A percentile compares a stretch with the other conserved stretches of the same genome.
Conservation (phyloP, 495 filamentous ascomycete genomes). For the Penicillium verhagenii region DNA sequence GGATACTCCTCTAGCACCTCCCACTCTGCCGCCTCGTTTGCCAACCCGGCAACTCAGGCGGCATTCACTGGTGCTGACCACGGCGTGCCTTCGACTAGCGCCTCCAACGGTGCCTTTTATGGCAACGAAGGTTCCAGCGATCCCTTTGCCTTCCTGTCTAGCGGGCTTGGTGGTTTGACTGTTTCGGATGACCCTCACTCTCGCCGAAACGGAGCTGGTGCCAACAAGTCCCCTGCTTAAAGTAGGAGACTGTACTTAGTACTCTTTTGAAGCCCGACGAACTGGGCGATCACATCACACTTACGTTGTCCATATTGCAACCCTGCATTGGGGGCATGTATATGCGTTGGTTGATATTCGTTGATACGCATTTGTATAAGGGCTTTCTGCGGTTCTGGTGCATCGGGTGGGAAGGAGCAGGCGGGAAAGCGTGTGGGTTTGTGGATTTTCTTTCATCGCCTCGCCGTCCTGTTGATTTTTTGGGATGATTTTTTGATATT, state of each 20-base stretch:
- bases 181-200: slow-evolving; percentile 76
- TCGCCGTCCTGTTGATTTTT: slow-evolving; percentile 26
- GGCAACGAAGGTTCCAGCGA: slow-evolving; percentile 64
- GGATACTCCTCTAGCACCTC: slow-evolving; percentile 62
- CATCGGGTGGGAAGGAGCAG: slow-evolving; percentile 53
- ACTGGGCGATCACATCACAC: slow-evolving; percentile 23
- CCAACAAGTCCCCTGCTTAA: slow-evolving; percentile 52
- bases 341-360: slow-evolving; percentile 62
- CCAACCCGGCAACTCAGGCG: slow-evolving; percentile 87
- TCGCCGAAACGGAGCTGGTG: slow-evolving; percentile 68
- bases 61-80: slow-evolving; percentile 86
- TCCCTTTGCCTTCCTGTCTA: slow-evolving; percentile 87
- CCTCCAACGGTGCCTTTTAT: slow-evolving; percentile 57
- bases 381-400: slow-evolving; percentile 50
- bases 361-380: slow-evolving; percentile 56
- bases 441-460: slow-evolving; percentile 30
- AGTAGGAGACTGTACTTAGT: slow-evolving; percentile 16
- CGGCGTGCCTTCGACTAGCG: slow-evolving; percentile 52
- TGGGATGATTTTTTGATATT: slow-evolving; percentile 22
- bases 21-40: slow-evolving; percentile 85
- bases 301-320: slow-evolving; percentile 44
- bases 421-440: slow-evolving; percentile 44
- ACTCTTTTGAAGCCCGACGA: slow-evolving; percentile 15
- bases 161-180: slow-evolving; percentile 74
- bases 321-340: slow-evolving; percentile 45